These are phyloP conservation scores for Orbilia quercus DNA, from an alignment of 2,329 filamentous ascomycete species.

Conservation along the genomic window DNA sequence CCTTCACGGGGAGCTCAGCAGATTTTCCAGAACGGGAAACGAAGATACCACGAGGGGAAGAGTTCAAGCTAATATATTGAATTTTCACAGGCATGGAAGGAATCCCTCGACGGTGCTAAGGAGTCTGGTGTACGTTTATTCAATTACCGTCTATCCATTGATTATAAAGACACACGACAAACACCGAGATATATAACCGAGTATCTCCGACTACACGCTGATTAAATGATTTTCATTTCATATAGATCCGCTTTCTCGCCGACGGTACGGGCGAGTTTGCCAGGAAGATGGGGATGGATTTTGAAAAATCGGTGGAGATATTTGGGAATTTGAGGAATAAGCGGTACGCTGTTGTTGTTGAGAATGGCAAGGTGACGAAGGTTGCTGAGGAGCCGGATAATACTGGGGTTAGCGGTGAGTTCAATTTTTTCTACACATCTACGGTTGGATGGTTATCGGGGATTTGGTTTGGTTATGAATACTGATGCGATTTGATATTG, in stretches of 20 bases:
- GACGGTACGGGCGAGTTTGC: slow-evolving; percentile 58
- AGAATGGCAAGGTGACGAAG: slow-evolving; percentile 59
- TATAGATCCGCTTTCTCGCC: slow-evolving; percentile 58
- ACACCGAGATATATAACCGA: neutral
- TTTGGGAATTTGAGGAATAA: slow-evolving; percentile 59
- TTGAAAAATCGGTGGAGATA: slow-evolving; percentile 57
- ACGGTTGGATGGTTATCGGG: slow-evolving; percentile 4
- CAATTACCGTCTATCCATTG: too few species aligned
- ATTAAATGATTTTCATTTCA: neutral
- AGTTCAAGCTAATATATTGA: slow-evolving; percentile 5
- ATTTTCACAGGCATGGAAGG: slow-evolving; percentile 55
- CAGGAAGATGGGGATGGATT: slow-evolving; percentile 58
- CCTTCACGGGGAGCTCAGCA: too few species aligned
- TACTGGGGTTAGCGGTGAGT: slow-evolving; percentile 59
- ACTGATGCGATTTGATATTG: neutral
- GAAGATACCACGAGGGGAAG: neutral
- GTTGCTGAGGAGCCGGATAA: slow-evolving; percentile 60
- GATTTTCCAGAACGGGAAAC: too few species aligned
- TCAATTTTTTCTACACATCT: too few species aligned
- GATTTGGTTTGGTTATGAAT: neutral
- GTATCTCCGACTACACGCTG: slow-evolving; percentile 1
- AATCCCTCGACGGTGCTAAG: slow-evolving; percentile 54
- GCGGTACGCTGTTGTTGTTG: slow-evolving; percentile 59
- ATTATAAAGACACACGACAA: too few species aligned
- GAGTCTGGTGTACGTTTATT: slow-evolving; percentile 41